Percentiles rank a stretch among this genome's conserved stretches.
Evolutionary conservation across 306 rosid genomes (phyloP).

Genomic region (Senna siamea): DNA sequence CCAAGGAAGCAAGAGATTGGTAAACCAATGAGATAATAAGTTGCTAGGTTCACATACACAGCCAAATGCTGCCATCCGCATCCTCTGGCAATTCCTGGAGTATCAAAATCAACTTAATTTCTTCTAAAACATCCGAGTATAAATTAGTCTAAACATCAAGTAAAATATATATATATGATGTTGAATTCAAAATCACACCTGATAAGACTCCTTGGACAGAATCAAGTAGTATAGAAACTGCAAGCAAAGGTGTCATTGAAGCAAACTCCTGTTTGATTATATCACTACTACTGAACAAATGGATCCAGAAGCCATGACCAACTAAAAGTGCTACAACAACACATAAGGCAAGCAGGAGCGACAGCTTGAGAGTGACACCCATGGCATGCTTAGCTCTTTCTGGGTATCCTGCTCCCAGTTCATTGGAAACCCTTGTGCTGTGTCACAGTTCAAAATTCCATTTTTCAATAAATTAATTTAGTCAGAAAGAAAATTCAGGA

Average conservation of each 20-base stretch:
- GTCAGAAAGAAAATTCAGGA: constrained; percentile 6
- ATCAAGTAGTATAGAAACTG: constrained; percentile 66
- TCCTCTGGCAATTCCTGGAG: constrained; percentile 85
- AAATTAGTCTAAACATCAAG: constrained; percentile 10
- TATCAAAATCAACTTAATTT: constrained; percentile 9
- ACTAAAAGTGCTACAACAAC: constrained; percentile 54
- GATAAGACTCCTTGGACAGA: constrained; percentile 81
- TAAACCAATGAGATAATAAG: constrained; percentile 72
- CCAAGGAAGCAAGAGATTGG: constrained; percentile 65
- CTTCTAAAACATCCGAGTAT: background rate
- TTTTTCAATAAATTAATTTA: constrained; percentile 1
- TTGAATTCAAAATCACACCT: constrained; percentile 53
- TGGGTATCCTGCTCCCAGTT: constrained; percentile 75
- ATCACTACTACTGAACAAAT: constrained; percentile 54
- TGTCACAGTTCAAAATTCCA: constrained; percentile 30
- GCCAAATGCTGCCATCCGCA: constrained; percentile 83
- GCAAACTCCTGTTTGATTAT: constrained; percentile 58
- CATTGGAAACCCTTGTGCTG: constrained; percentile 90
- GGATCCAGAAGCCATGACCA: constrained; percentile 71
- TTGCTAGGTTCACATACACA: constrained; percentile 61
- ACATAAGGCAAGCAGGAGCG: constrained; percentile 57
- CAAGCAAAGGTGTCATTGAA: constrained; percentile 75
- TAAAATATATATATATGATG: background rate
- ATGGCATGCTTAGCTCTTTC: constrained; percentile 70
- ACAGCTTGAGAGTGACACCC: constrained; percentile 71